phyloP scores from a whole-genome alignment of 768 basidiomycete species.

The Auricularia sp. region DNA sequence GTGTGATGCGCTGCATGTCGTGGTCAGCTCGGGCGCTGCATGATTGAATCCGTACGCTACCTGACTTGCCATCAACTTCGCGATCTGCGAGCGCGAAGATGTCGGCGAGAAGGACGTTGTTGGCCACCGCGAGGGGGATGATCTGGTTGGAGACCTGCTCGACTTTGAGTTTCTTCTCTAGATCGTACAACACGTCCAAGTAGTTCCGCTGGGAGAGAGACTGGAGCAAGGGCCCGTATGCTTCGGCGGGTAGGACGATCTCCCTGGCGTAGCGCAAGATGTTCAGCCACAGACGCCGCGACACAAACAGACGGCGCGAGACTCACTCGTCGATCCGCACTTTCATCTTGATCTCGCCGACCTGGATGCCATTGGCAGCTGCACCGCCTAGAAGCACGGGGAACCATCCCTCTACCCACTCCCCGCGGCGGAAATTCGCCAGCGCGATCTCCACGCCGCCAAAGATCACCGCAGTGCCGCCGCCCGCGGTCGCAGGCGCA shows the following conservation, averaged over 20 bases:
- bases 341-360: conserved; percentile 68
- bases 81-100: conserved; percentile 57
- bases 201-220: conserved; percentile 48
- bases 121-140: conserved; percentile 60
- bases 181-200: conserved; percentile 64
- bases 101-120: conserved; percentile 52
- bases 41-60: conserved; percentile 29
- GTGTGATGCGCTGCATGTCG: conserved; percentile 54
- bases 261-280: conserved; percentile 36
- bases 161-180: conserved; percentile 56
- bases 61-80: conserved; percentile 62
- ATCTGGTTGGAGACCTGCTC: conserved; percentile 52
- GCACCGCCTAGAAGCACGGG: conserved; percentile 50
- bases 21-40: not conserved
- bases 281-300: conserved; percentile 5
- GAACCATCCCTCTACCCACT: conserved; percentile 76
- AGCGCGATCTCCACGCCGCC: conserved; percentile 59
- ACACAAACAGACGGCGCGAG: conserved; percentile 25
- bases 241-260: conserved; percentile 60
- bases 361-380: conserved; percentile 42
- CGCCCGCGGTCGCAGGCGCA: conserved; percentile 37
- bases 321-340: conserved; percentile 57
- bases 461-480: conserved; percentile 4
- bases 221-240: conserved; percentile 50
- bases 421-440: conserved; percentile 61